Evolutionary conservation across 768 basidiomycete genomes (phyloP).

Genomic region (Mycena rebaudengoi): DNA sequence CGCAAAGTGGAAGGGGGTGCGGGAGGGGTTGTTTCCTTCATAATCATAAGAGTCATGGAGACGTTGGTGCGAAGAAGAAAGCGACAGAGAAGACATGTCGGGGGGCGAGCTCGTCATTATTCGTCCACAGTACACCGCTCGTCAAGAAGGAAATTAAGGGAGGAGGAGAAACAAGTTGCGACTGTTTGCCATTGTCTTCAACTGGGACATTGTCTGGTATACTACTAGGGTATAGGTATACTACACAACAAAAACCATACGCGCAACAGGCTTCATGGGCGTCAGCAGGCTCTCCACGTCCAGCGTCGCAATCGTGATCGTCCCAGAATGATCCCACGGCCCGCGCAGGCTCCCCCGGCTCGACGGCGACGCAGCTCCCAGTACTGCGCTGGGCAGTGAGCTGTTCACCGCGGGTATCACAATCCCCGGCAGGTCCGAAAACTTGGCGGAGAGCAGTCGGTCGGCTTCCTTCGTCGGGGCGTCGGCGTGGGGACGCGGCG

Average conservation of each 20-base stretch:
- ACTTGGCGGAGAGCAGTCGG: conserved; percentile 33
- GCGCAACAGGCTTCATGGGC: conserved; percentile 55
- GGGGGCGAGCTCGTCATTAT: conserved; percentile 87
- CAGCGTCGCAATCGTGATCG: conserved; percentile 49
- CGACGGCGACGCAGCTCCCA: conserved; percentile 18
- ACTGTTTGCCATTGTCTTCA: neutral
- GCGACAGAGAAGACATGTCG: conserved; percentile 80
- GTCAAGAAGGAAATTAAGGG: conserved; percentile 42
- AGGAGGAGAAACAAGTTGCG: conserved; percentile 26
- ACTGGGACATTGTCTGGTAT: neutral
- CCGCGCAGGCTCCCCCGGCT: conserved; percentile 44
- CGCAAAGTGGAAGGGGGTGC: conserved; percentile 74
- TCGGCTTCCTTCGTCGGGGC: conserved; percentile 34
- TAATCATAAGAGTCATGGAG: conserved; percentile 89
- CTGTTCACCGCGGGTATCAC: conserved; percentile 5
- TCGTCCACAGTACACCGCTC: conserved; percentile 36
- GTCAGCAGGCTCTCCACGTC: conserved; percentile 58
- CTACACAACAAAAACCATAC: conserved; percentile 5
- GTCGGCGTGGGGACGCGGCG: conserved; percentile 28
- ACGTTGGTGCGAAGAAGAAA: conserved; percentile 79
- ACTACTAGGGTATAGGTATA: neutral
- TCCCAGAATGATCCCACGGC: conserved; percentile 67
- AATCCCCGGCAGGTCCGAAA: conserved; percentile 22
- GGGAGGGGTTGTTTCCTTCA: conserved; percentile 63
- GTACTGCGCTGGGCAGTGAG: conserved; percentile 9